Evolutionary conservation across 192 early-diverging fungal species (phyloP), one percentile per base, ranked within the genome.

Genomic region (Backusella sp.): DNA sequence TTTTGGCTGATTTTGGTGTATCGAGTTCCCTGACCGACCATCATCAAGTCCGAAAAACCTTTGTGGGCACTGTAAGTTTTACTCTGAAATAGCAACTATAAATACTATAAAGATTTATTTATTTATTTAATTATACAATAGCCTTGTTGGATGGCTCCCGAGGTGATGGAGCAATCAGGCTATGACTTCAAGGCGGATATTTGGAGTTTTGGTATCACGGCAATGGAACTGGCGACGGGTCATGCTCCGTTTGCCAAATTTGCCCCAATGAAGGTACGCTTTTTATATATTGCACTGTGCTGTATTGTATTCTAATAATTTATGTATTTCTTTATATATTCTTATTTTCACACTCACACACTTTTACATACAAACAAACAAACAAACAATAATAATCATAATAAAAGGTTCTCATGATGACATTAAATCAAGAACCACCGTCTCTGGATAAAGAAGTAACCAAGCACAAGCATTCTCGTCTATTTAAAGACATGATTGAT

Each of bases 181-280:
- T 96, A 96, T 83, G 91, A 94, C 75, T 94, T 89, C 77, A 94
- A 94, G 75, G 95, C 95, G 0, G 95, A 96, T 75, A 95, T 96
- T 68, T 96, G 95, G 95, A 91, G 90, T 70, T 95, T 96, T 86
- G 95, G 95, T 21, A 96, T 96, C 53, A 96, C 95, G 3, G 88
- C 92, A 0, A 81, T 96, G 62, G 95, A 96, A 75, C 81, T 96
- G 19, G 93, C 95, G 15, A 93, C 92, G n/a, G 95, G 95, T 19
- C 92, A 94, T 77, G 95, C 95, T 7, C 95, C 95, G 7, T 94
- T 93, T 80, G 93, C 95, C 9, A 94, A 94, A 76, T 95, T 85
- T 68, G 92, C 95, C 11, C 94, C 95, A 4, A 79, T 96, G 66
- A 96, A 96, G 88, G 93, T 88, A 34, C n/a, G 32, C 28, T n/a